These are phyloP conservation scores for Leptographium lundbergii DNA, from an alignment of 2,329 filamentous ascomycete species.

Conservation along the genomic window DNA sequence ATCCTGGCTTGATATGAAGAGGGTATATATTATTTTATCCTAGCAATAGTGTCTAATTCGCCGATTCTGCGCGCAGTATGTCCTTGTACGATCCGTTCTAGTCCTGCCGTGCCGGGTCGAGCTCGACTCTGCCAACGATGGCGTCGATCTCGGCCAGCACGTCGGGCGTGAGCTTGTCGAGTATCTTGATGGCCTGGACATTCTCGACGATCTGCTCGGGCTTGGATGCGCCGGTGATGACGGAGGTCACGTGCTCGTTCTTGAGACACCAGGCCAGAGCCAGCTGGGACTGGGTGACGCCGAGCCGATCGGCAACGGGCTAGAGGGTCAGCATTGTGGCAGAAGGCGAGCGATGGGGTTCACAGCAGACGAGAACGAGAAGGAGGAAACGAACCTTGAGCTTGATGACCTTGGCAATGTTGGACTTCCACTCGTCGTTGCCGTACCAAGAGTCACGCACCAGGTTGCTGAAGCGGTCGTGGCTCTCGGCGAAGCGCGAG, in stretches of 20 bases:
- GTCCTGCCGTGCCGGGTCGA: conserved; percentile 4
- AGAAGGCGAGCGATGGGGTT: neutral
- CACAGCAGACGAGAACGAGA: neutral
- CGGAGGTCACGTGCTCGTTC: conserved; percentile 39
- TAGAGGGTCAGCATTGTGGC: neutral
- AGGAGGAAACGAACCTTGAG: conserved; percentile 5
- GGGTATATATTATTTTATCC: neutral
- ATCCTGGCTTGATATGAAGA: neutral
- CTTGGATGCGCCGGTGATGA: conserved; percentile 39
- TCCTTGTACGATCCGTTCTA: neutral
- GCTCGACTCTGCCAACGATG: conserved; percentile 16
- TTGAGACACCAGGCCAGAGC: conserved; percentile 41
- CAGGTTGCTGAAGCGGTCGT: conserved; percentile 37
- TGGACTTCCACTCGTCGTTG: conserved; percentile 31
- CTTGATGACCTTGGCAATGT: conserved; percentile 33
- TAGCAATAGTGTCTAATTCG: neutral
- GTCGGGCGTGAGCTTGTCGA: conserved; percentile 35
- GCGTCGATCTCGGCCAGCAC: conserved; percentile 38
- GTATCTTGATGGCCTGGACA: conserved; percentile 30
- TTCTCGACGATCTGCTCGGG: conserved; percentile 40
- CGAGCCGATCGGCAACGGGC: conserved; percentile 44
- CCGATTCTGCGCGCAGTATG: neutral
- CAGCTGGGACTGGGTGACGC: conserved; percentile 36
- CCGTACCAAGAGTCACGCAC: conserved; percentile 27
- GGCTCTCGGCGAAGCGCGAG: conserved; percentile 47